Percentiles rank a stretch among this genome's conserved stretches.
These are phyloP conservation scores for Talaromyces adpressus DNA, from an alignment of 495 filamentous ascomycete species.

Conservation along the genomic window DNA sequence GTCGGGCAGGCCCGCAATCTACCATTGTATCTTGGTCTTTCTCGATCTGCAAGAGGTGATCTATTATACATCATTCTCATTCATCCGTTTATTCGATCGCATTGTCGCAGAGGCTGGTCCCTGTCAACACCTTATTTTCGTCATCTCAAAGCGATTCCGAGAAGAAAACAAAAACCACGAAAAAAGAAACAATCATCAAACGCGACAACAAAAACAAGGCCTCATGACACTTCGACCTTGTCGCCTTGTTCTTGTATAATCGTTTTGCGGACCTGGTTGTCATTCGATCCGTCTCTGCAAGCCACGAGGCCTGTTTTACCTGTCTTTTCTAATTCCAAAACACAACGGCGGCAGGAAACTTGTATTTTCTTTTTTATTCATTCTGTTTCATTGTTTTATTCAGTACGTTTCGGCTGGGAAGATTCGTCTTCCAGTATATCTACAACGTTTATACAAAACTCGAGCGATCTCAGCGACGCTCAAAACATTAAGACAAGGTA, in stretches of 20 bases:
- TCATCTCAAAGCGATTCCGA: neutral
- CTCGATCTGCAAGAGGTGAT: neutral
- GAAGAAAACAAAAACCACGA: constrained; percentile 1
- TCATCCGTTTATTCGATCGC: neutral
- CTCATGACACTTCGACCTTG: neutral
- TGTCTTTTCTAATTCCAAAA: neutral
- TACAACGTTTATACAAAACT: neutral
- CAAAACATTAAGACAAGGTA: neutral
- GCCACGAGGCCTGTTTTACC: constrained; percentile 2
- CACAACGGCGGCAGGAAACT: neutral
- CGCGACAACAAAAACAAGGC: neutral
- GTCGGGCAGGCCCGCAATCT: constrained; percentile 4
- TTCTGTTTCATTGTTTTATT: constrained; percentile 5
- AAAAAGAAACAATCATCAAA: neutral
- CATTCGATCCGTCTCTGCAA: constrained; percentile 1
- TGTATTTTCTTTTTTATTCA: constrained; percentile 11
- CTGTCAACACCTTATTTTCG: neutral
- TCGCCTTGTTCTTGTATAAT: constrained; percentile 4
- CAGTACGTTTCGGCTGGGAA: neutral
- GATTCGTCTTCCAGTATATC: neutral
- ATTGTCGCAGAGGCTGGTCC: constrained; percentile 4
- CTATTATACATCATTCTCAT: neutral
- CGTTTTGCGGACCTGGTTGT: neutral
- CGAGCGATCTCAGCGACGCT: neutral
- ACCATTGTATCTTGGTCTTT: constrained; percentile 2